phyloP scores from a whole-genome alignment of 2,329 filamentous ascomycete genomes.

The Periconia macrospinosa region DNA sequence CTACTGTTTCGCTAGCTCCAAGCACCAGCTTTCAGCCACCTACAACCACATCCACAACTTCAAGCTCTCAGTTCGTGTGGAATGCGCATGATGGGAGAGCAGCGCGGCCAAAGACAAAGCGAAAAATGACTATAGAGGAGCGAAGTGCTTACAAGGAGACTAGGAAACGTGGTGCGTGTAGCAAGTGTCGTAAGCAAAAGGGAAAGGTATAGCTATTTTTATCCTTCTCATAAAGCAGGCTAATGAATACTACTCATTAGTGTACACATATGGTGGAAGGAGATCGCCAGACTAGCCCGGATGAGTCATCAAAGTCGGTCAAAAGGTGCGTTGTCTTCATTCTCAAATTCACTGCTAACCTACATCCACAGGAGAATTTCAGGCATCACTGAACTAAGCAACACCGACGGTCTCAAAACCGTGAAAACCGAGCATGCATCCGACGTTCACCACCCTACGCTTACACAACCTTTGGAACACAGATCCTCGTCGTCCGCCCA shows the following conservation, averaged over 20 bases:
- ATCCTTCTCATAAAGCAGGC: background rate
- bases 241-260: constrained; percentile 4
- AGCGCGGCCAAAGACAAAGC: constrained; percentile 25
- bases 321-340: constrained; percentile 2
- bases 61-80: constrained; percentile 24
- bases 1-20: background rate
- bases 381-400: background rate
- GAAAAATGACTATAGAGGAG: constrained; percentile 30
- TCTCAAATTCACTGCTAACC: background rate
- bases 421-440: constrained; percentile 5
- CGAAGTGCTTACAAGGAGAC: constrained; percentile 26
- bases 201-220: constrained; percentile 19
- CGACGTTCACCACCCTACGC: background rate
- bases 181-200: constrained; percentile 27
- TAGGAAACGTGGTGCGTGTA: constrained; percentile 30
- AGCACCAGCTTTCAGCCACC: background rate
- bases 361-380: background rate
- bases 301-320: background rate
- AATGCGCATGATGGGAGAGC: constrained; percentile 21
- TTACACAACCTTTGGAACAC: background rate
- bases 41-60: background rate
- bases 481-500: background rate
- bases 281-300: background rate
- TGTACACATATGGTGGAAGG: constrained; percentile 13
- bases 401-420: background rate